Evolutionary conservation across 306 rosid species (phyloP).

Genomic region (Quillaja saponaria): DNA sequence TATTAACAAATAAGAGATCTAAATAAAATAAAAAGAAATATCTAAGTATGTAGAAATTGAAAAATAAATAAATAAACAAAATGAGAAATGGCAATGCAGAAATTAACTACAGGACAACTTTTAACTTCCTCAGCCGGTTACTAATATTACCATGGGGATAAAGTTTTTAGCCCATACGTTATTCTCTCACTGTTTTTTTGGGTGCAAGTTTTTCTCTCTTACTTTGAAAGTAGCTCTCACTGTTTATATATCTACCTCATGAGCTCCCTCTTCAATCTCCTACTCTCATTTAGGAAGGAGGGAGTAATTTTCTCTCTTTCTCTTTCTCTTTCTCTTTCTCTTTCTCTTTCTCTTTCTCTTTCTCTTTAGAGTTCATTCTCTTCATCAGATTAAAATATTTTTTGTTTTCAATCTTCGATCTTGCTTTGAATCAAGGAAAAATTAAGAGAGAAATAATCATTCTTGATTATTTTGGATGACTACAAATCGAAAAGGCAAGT

Average conservation of each 20-base stretch:
- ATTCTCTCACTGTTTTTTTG: slow-evolving; percentile 31
- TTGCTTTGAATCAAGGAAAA: slow-evolving; percentile 7
- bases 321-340: background rate
- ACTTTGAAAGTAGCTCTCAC: no score
- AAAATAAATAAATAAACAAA: background rate
- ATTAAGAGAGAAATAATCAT: slow-evolving; percentile 7
- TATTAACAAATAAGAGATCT: no score
- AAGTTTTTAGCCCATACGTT: slow-evolving; percentile 31
- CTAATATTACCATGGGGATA: slow-evolving; percentile 15
- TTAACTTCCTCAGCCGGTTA: slow-evolving; percentile 30
- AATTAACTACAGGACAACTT: slow-evolving; percentile 1
- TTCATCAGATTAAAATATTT: background rate
- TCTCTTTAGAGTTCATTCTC: background rate
- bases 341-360: background rate
- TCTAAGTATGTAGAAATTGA: slow-evolving; percentile 35
- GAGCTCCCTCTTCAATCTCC: background rate
- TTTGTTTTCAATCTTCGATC: background rate
- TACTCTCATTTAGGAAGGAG: background rate
- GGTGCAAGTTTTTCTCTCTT: no score
- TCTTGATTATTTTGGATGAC: background rate
- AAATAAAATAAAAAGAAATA: slow-evolving; percentile 20
- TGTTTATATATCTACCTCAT: no score
- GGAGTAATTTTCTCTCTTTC: background rate
- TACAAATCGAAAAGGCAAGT: slow-evolving; percentile 24
- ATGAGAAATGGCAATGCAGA: no score